Conservation (phyloP, 805 yeast genomes). For the Saccharomycopsis capsularis region DNA sequence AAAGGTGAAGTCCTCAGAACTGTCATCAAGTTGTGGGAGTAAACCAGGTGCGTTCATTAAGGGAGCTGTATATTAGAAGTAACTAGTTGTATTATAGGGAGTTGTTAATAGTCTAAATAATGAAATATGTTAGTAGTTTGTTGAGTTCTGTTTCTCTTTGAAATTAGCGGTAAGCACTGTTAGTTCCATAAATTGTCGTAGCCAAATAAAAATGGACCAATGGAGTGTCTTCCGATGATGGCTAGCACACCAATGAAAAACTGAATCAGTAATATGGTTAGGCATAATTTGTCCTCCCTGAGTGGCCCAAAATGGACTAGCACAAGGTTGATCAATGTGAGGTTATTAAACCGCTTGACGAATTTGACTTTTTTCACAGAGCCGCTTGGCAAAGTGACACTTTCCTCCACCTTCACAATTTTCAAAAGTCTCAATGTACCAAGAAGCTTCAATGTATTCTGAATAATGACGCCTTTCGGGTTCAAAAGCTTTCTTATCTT, state of each 20-base stretch:
- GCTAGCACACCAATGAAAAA: conserved; percentile 59
- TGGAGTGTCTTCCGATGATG: conserved; percentile 66
- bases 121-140: too few relatives aligned
- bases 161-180: too few relatives aligned
- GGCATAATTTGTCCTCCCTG: conserved; percentile 73
- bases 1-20: conserved; percentile 92
- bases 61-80: too few relatives aligned
- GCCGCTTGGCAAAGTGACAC: conserved; percentile 25
- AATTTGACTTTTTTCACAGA: conserved; percentile 20
- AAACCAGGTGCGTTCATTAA: too few relatives aligned
- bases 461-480: conserved; percentile 27
- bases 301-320: conserved; percentile 87
- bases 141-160: too few relatives aligned
- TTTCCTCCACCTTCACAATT: conserved; percentile 30
- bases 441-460: conserved; percentile 38
- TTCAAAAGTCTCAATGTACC: conserved; percentile 44
- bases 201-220: conserved; percentile 84
- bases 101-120: neutral
- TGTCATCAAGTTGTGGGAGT: conserved; percentile 46
- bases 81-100: neutral
- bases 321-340: conserved; percentile 80
- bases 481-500: conserved; percentile 19
- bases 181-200: conserved; percentile 62
- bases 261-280: conserved; percentile 53
- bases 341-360: conserved; percentile 54